phyloP scores from a whole-genome alignment of 148 eudicot species.

The Simmondsia chinensis region DNA sequence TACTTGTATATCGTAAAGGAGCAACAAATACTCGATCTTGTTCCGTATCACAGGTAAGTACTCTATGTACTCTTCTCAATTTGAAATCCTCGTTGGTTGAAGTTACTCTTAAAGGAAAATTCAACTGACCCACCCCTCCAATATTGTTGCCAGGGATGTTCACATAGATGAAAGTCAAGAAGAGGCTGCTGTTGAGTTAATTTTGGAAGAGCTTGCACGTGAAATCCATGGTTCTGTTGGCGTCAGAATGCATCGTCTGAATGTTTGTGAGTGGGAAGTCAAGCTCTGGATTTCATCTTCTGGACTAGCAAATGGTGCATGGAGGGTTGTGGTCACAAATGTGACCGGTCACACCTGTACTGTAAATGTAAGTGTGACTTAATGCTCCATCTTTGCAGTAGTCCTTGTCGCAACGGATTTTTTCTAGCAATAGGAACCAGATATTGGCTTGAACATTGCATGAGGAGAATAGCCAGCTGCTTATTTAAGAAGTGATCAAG shows the following conservation, averaged over 20 bases:
- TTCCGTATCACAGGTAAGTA: slow-evolving; percentile 68
- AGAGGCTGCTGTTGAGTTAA: slow-evolving; percentile 52
- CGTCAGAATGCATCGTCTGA: slow-evolving; percentile 81
- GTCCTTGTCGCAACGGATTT: not conserved
- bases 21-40: slow-evolving; percentile 83
- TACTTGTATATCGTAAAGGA: slow-evolving; percentile 78
- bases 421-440: too few species aligned
- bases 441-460: too few species aligned
- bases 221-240: slow-evolving; percentile 75
- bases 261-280: slow-evolving; percentile 97
- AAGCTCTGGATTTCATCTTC: slow-evolving; percentile 79
- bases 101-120: not conserved
- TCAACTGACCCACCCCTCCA: not conserved
- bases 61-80: not conserved
- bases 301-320: slow-evolving; percentile 85
- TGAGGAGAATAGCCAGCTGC: too few species aligned
- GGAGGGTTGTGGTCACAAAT: slow-evolving; percentile 85
- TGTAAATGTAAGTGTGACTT: slow-evolving; percentile 68
- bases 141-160: slow-evolving; percentile 47
- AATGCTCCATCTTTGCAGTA: not conserved
- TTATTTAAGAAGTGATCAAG: too few species aligned
- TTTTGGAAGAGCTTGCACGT: slow-evolving; percentile 62
- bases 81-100: not conserved
- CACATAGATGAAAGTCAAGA: slow-evolving; percentile 45
- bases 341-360: slow-evolving; percentile 95